A percentile compares a stretch with the other conserved stretches of the same genome.
These are phyloP conservation scores for Xylaria sp. DNA, from an alignment of 2,329 filamentous ascomycete genomes.

Conservation along the genomic window DNA sequence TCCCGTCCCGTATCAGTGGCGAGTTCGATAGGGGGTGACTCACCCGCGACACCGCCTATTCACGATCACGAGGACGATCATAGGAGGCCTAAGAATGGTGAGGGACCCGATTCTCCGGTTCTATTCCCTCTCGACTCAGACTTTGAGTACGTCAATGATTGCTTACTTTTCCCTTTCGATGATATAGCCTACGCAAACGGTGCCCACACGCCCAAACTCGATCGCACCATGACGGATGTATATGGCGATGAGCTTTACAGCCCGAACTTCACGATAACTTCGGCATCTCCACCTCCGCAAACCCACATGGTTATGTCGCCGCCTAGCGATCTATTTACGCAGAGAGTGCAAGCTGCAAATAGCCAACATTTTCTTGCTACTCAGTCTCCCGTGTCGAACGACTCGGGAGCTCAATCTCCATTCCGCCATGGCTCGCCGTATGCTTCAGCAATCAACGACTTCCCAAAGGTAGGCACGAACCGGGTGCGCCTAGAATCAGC, in stretches of 20 bases:
- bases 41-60: slow-evolving; percentile 66
- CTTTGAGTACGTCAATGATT: slow-evolving; percentile 61
- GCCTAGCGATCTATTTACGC: slow-evolving; percentile 72
- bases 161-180: slow-evolving; percentile 73
- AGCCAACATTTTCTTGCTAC: slow-evolving; percentile 73
- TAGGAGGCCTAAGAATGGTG: slow-evolving; percentile 66
- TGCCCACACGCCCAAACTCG: slow-evolving; percentile 73
- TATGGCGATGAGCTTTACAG: slow-evolving; percentile 88
- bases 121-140: slow-evolving; percentile 38
- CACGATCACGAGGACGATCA: slow-evolving; percentile 59
- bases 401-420: slow-evolving; percentile 77
- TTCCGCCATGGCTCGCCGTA: slow-evolving; percentile 79
- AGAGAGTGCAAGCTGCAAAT: slow-evolving; percentile 82
- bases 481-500: slow-evolving; percentile 63
- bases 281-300: slow-evolving; percentile 62
- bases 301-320: slow-evolving; percentile 61
- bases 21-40: slow-evolving; percentile 68
- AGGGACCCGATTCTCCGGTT: slow-evolving; percentile 49
- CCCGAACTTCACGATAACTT: slow-evolving; percentile 70
- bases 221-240: slow-evolving; percentile 86
- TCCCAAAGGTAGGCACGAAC: slow-evolving; percentile 53
- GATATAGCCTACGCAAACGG: slow-evolving; percentile 66
- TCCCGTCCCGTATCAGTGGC: slow-evolving; percentile 68
- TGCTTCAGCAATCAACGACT: slow-evolving; percentile 58
- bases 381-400: slow-evolving; percentile 60